Conservation (phyloP, 345 rosid species). For the Mangifera indica region DNA sequence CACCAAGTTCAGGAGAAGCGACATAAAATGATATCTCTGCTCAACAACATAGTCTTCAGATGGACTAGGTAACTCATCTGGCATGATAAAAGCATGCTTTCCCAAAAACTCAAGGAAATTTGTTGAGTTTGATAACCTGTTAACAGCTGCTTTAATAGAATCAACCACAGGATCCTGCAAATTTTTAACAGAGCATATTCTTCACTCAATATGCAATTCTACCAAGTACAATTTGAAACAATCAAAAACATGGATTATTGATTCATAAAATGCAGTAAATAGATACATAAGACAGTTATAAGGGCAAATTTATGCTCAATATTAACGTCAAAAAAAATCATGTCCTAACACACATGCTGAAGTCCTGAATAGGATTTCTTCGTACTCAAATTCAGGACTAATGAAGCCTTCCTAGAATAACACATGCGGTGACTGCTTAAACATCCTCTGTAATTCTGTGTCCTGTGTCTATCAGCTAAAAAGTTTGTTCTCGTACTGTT, state of each 20-base stretch:
- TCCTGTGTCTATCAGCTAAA: not conserved
- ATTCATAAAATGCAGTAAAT: not conserved
- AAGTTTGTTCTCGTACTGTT: not conserved
- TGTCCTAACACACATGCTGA: not conserved
- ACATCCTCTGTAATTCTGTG: not conserved
- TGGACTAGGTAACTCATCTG: constrained; percentile 58
- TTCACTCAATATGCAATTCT: not conserved
- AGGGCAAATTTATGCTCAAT: not conserved
- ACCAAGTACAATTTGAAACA: not conserved
- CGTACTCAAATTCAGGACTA: not conserved
- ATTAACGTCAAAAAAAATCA: not conserved
- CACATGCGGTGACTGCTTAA: not conserved
- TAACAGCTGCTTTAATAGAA: constrained; percentile 67
- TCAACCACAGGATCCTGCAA: constrained; percentile 70
- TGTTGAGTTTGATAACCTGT: constrained; percentile 65
- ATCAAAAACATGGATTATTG: not conserved
- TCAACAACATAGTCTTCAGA: constrained; percentile 50
- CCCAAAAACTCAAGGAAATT: constrained; percentile 68
- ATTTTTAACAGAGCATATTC: constrained; percentile 8
- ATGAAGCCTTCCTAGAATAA: not conserved
- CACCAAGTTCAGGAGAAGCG: constrained; percentile 66
- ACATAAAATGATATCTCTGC: constrained; percentile 62
- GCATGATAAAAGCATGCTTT: constrained; percentile 75
- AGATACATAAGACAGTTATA: not conserved
- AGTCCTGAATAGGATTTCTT: too few species aligned